phyloP scores from a whole-genome alignment of 345 rosid genomes.

The Melaleuca alternifolia region DNA sequence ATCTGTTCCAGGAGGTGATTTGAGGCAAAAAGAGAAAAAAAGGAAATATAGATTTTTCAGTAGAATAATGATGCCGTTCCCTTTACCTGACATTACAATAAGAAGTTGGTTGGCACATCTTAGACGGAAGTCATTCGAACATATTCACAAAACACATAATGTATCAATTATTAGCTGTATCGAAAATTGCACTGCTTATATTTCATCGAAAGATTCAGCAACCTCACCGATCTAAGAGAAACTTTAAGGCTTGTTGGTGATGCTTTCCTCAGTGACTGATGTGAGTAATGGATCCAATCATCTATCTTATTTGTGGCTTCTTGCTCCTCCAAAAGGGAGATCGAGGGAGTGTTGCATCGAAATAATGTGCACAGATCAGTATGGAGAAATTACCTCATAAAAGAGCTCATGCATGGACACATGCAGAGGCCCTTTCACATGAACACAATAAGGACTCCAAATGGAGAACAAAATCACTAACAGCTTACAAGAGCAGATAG shows the following conservation, averaged over 20 bases:
- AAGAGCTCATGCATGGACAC: not conserved
- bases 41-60: not conserved
- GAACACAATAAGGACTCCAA: not conserved
- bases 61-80: not conserved
- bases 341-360: not conserved
- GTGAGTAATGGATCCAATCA: constrained; percentile 45
- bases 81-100: not conserved
- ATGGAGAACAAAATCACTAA: not conserved
- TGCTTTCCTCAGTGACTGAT: constrained; percentile 48
- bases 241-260: constrained; percentile 93
- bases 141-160: not conserved
- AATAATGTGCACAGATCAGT: not conserved
- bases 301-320: constrained; percentile 28
- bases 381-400: not conserved
- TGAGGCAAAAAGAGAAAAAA: not conserved
- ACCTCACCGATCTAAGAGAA: constrained; percentile 60
- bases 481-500: constrained; percentile 66
- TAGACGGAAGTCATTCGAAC: not conserved
- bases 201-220: not conserved
- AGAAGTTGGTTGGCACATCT: not conserved
- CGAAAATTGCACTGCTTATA: not conserved
- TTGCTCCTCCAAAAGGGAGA: constrained; percentile 33
- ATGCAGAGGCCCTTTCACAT: not conserved
- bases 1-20: not conserved
- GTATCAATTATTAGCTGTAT: not conserved